Evolutionary conservation across 2,329 filamentous ascomycete species (phyloP), one percentile per base, ranked within the genome.

Genomic region (Aspergillus flavus): DNA sequence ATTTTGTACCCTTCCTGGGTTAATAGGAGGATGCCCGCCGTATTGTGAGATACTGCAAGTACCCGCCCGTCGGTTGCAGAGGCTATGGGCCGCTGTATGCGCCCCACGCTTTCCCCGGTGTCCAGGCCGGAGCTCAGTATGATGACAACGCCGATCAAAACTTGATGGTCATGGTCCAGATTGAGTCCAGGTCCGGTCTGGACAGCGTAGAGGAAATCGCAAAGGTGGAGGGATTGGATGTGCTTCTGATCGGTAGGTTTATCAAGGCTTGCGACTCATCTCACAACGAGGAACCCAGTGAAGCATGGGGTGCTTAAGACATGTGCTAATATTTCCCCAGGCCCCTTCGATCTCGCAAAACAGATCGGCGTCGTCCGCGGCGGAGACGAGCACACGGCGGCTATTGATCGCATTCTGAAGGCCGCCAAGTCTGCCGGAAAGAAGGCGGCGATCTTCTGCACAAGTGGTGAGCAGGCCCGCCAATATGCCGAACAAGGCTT

Each of bases 161-260:
- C 1, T 64, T 80, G 12, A 45, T 75, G 10, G 75, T 77, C 1
- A 70, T 74, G 48, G 75, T 81, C 21, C 79, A 81, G 68, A 81
- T 81, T 56, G 79, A 81, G 73, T 79, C 79, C 0, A 70, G 68
- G 19, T 66, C 73, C 10, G 79, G 76, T 3, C 72, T 81, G 7
- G 78, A 79, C 52, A 80, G 78, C 61, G 79, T 81, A 9, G 80
- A 81, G 69, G 75, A 77, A 59, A 82, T 82, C 63, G 79, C 79
- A 1, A 72, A 71, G 4, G 78, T 80, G 4, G 73, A 75, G 21
- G 80, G 80, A 6, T 66, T 82, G 14, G 80, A 81, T 67, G 70
- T 76, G 14, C 68, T 80, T 39, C 76, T 81, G 43, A 78, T 81
- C 58, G 79, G 75, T 72, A 52, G 61, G 67, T 64, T 34, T 23